Conservation (phyloP, 2,329 filamentous ascomycete species). For the Penicillium sp. region DNA sequence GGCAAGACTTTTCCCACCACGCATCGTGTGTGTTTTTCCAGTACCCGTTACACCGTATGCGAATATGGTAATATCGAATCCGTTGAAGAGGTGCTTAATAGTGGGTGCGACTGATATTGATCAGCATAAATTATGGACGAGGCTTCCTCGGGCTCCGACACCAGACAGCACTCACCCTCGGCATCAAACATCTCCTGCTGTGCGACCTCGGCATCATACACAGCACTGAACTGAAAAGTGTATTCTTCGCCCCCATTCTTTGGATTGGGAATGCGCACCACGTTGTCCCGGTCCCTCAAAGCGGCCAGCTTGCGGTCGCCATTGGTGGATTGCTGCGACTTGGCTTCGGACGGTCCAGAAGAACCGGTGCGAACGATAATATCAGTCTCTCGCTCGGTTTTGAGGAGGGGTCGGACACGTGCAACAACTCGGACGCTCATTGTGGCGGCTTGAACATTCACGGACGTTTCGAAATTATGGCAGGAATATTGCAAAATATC, state of each 20-base stretch:
- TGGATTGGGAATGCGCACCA: constrained; percentile 88
- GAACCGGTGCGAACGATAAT: constrained; percentile 73
- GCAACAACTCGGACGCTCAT: constrained; percentile 78
- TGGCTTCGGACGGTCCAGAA: constrained; percentile 20
- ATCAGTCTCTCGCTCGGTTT: constrained; percentile 82
- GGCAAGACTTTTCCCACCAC: constrained; percentile 79
- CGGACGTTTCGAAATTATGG: neutral
- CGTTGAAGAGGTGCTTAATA: constrained; percentile 82
- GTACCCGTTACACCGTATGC: constrained; percentile 92
- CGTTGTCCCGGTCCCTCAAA: constrained; percentile 56
- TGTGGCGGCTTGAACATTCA: constrained; percentile 19
- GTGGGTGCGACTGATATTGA: constrained; percentile 70
- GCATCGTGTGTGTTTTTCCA: constrained; percentile 95
- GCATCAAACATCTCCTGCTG: constrained; percentile 87
- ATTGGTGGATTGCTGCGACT: constrained; percentile 22
- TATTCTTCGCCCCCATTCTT: constrained; percentile 91
- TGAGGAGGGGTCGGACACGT: constrained; percentile 81
- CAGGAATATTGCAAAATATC: neutral
- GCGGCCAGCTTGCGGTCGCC: constrained; percentile 28
- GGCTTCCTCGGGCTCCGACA: neutral
- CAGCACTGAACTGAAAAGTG: constrained; percentile 90
- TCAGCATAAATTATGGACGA: constrained; percentile 16
- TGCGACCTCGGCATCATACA: constrained; percentile 75
- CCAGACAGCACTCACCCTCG: constrained; percentile 64
- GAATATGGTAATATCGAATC: constrained; percentile 83